A percentile compares a stretch with the other conserved stretches of the same genome.
phyloP scores from a whole-genome alignment of 2,329 filamentous ascomycete species.

The Arthrobotrys conoides region DNA sequence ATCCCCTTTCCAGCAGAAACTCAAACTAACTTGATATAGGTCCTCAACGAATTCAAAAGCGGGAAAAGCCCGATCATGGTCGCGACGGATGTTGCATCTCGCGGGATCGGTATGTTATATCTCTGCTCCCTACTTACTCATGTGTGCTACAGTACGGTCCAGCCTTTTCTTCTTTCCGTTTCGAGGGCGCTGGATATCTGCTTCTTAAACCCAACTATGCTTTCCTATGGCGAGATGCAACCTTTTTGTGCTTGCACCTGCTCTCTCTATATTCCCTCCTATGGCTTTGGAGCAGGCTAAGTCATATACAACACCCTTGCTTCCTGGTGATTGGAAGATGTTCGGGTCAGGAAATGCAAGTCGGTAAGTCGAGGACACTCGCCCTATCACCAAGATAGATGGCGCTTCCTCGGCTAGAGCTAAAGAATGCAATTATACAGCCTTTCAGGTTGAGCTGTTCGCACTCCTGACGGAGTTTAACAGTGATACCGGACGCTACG shows the following conservation, averaged over 20 bases:
- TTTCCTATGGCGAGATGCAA: conserved; percentile 52
- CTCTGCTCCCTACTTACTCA: conserved; percentile 67
- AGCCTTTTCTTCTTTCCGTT: conserved; percentile 49
- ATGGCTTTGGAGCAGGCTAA: conserved; percentile 46
- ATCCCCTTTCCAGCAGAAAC: background rate
- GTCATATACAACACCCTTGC: conserved; percentile 36
- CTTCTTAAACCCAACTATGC: conserved; percentile 58
- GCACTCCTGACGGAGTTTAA: conserved; percentile 56
- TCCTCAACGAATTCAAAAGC: conserved; percentile 92
- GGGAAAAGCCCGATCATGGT: conserved; percentile 91
- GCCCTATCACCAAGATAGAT: conserved; percentile 59
- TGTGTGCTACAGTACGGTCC: conserved; percentile 60
- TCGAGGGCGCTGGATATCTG: conserved; percentile 55
- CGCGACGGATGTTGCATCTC: conserved; percentile 93
- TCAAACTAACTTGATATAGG: conserved; percentile 37
- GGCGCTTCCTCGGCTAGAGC: conserved; percentile 60
- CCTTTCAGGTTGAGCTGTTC: conserved; percentile 56
- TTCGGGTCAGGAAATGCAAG: conserved; percentile 57
- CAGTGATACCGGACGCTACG: conserved; percentile 53
- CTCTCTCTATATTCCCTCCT: conserved; percentile 35
- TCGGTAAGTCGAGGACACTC: conserved; percentile 61
- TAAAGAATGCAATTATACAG: conserved; percentile 59
- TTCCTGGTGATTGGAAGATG: conserved; percentile 44
- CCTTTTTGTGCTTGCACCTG: conserved; percentile 45
- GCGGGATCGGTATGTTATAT: conserved; percentile 95